phyloP scores from a whole-genome alignment of 2,329 filamentous ascomycete genomes.

The Pestalotiopsis sp. region DNA sequence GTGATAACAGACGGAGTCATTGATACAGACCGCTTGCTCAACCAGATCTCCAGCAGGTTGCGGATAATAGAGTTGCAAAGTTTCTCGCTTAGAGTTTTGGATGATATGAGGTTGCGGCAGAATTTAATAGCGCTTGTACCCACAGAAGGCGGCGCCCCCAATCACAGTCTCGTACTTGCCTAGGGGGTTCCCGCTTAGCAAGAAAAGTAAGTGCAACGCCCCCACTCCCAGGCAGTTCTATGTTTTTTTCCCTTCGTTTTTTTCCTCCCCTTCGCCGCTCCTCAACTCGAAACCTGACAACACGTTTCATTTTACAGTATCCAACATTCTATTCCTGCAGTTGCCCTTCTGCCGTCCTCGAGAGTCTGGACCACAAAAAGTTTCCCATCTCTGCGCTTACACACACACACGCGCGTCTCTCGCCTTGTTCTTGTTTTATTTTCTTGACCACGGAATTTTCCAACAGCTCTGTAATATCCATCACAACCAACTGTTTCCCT shows the following conservation, averaged over 20 bases:
- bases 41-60: not conserved
- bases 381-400: not conserved
- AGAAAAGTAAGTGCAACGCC: conserved; percentile 5
- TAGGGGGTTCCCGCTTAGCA: conserved; percentile 3
- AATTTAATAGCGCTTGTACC: conserved; percentile 11
- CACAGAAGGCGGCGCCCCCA: not conserved
- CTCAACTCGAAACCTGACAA: conserved; percentile 11
- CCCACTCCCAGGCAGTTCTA: conserved; percentile 8
- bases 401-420: not conserved
- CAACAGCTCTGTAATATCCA: not conserved
- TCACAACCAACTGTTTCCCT: not conserved
- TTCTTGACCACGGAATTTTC: not conserved
- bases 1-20: not conserved
- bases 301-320: conserved; percentile 9
- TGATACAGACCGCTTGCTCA: not conserved
- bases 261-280: not conserved
- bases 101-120: conserved; percentile 10
- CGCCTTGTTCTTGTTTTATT: not conserved
- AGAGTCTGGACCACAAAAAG: not conserved
- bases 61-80: conserved; percentile 12
- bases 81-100: conserved; percentile 7
- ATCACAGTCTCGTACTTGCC: not conserved
- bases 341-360: not conserved
- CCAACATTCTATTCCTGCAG: not conserved
- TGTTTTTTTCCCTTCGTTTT: conserved; percentile 4